These are phyloP conservation scores for Buxus sempervirens DNA, from an alignment of 164 flowering plant species.

Conservation along the genomic window DNA sequence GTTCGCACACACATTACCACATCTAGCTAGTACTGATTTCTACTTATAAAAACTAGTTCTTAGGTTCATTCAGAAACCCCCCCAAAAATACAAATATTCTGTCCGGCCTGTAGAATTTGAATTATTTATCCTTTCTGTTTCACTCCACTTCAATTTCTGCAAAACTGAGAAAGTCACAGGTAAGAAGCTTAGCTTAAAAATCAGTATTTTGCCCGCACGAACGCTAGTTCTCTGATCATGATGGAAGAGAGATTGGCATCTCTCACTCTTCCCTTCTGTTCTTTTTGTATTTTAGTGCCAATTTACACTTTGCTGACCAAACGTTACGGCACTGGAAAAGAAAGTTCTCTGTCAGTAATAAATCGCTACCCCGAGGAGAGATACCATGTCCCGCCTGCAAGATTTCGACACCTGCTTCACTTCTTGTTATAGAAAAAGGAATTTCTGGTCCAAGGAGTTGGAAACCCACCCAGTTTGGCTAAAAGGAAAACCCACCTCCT, in stretches of 20 bases:
- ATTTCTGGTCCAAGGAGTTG: slow-evolving; percentile 5
- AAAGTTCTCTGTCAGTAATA: slow-evolving; percentile 12
- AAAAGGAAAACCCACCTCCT: slow-evolving; percentile 6
- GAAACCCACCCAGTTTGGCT: neutral
- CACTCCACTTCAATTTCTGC: neutral
- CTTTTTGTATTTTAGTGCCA: slow-evolving; percentile 3
- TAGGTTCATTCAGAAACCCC: neutral
- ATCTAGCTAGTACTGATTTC: slow-evolving; percentile 6
- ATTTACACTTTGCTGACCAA: slow-evolving; percentile 14
- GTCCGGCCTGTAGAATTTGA: neutral
- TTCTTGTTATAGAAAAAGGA: slow-evolving; percentile 11
- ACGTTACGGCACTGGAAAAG: slow-evolving; percentile 18
- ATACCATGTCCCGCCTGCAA: slow-evolving; percentile 8
- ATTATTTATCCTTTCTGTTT: neutral
- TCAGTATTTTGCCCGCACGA: neutral
- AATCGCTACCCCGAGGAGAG: neutral
- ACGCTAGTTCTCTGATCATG: slow-evolving; percentile 8
- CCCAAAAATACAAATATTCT: neutral
- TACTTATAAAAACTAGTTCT: slow-evolving; percentile 3
- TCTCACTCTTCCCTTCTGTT: neutral
- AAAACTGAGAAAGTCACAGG: neutral
- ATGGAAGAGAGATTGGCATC: neutral
- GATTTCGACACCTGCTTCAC: slow-evolving; percentile 16
- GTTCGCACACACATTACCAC: too few species aligned
- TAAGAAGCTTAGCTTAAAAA: slow-evolving; percentile 11